Evolutionary conservation across 2,329 filamentous ascomycete genomes (phyloP).

Genomic region (Pseudogymnoascus pannorum): DNA sequence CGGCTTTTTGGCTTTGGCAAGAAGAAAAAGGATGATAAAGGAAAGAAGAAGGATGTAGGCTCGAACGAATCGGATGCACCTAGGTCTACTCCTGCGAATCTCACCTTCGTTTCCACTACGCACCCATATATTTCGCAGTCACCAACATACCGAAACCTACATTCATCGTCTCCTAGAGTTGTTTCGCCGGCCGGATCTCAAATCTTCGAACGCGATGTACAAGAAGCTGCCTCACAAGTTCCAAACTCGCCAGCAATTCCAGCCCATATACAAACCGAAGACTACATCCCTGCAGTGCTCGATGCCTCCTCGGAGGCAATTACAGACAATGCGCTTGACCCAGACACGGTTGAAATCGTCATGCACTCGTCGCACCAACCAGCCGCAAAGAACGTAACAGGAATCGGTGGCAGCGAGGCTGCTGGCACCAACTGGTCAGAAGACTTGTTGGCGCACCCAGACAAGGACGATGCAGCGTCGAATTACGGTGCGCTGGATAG

Average conservation of each 20-base stretch:
- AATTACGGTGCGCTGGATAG: slow-evolving; percentile 73
- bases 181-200: slow-evolving; percentile 70
- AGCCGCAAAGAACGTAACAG: slow-evolving; percentile 60
- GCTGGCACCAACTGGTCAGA: slow-evolving; percentile 29
- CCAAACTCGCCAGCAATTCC: slow-evolving; percentile 82
- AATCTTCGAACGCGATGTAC: slow-evolving; percentile 93
- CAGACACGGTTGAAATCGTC: slow-evolving; percentile 86
- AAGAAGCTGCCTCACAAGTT: slow-evolving; percentile 61
- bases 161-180: slow-evolving; percentile 64
- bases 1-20: slow-evolving; percentile 55
- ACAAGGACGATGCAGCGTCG: slow-evolving; percentile 56
- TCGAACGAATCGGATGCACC: slow-evolving; percentile 24
- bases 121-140: slow-evolving; percentile 31
- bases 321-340: slow-evolving; percentile 75
- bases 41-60: slow-evolving; percentile 32
- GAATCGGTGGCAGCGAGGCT: slow-evolving; percentile 34
- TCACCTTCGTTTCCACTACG: slow-evolving; percentile 38
- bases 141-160: slow-evolving; percentile 52
- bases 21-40: slow-evolving; percentile 41
- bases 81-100: slow-evolving; percentile 31
- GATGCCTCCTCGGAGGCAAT: slow-evolving; percentile 90
- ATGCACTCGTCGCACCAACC: slow-evolving; percentile 80
- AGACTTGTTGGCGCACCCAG: slow-evolving; percentile 43
- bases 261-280: slow-evolving; percentile 87
- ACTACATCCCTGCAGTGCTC: slow-evolving; percentile 84